Evolutionary conservation across 139 green algal genomes (phyloP).

Genomic region (Volvox africanus): DNA sequence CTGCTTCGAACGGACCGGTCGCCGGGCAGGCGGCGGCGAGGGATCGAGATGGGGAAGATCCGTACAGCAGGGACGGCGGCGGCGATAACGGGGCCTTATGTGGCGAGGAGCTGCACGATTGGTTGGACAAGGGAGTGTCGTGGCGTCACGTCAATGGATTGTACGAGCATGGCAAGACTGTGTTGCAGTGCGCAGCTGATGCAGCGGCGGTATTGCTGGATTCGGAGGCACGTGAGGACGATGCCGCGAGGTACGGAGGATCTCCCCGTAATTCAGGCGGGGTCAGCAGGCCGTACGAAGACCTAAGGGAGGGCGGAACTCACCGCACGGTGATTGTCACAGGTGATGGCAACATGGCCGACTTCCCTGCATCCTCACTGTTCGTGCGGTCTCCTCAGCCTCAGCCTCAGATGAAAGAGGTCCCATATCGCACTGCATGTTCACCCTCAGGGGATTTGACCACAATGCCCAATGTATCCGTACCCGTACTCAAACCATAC

Average conservation of each 20-base stretch:
- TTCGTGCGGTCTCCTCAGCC: too few species aligned
- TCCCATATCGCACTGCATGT: too few species aligned
- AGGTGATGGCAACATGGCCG: too few species aligned
- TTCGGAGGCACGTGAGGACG: not conserved
- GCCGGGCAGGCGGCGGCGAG: not conserved
- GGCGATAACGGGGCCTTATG: not conserved
- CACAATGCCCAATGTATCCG: too few species aligned
- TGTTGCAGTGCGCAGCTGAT: constrained; percentile 40
- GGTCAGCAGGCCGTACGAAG: not conserved
- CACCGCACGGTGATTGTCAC: too few species aligned
- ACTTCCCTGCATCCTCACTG: too few species aligned
- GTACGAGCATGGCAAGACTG: constrained; percentile 25
- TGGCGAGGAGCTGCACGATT: not conserved
- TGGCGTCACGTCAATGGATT: constrained; percentile 37
- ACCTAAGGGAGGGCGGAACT: too few species aligned
- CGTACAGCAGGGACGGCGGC: too few species aligned
- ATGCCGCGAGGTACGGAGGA: not conserved
- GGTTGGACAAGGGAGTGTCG: not conserved
- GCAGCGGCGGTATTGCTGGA: constrained; percentile 32
- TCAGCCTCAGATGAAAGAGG: too few species aligned
- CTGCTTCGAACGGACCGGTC: not conserved
- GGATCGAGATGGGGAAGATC: not conserved
- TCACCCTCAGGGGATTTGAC: too few species aligned
- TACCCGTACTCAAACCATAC: not conserved
- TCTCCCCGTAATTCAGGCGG: not conserved